Conservation (phyloP, 2,329 filamentous ascomycete genomes). For the Neophaeococcomyces aloes region DNA sequence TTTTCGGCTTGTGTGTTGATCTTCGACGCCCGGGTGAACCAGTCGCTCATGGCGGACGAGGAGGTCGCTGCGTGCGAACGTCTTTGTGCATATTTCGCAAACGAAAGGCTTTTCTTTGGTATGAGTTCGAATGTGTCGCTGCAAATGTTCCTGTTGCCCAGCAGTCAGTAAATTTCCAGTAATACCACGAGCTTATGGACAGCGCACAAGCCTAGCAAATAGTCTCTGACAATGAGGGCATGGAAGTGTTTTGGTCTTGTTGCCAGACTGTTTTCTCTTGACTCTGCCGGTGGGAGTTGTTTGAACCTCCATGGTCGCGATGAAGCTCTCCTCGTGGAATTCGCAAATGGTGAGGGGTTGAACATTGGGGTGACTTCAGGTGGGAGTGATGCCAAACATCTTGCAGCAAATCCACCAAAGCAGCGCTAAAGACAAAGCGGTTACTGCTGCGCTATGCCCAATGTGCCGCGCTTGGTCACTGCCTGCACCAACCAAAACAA, state of each 20-base stretch:
- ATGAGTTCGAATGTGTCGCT: constrained; percentile 42
- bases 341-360: too few species aligned
- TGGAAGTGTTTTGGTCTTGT: constrained; percentile 37
- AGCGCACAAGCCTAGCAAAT: constrained; percentile 33
- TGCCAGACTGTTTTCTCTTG: constrained; percentile 18
- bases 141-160: constrained; percentile 33
- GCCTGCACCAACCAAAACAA: too few species aligned
- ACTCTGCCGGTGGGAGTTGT: too few species aligned
- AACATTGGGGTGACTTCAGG: too few species aligned
- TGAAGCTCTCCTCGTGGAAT: too few species aligned
- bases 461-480: too few species aligned
- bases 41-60: constrained; percentile 41
- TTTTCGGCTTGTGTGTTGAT: constrained; percentile 20
- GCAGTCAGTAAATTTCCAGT: neutral
- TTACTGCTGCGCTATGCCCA: too few species aligned
- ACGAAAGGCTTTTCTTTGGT: constrained; percentile 42
- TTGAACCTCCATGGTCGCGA: too few species aligned
- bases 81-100: constrained; percentile 40
- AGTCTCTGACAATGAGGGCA: constrained; percentile 40
- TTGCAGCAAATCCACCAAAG: too few species aligned
- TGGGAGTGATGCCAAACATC: too few species aligned
- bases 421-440: too few species aligned
- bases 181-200: neutral
- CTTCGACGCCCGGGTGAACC: constrained; percentile 36
- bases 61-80: constrained; percentile 39